Conservation (phyloP, 345 rosid species). For the Syzygium aromaticum region DNA sequence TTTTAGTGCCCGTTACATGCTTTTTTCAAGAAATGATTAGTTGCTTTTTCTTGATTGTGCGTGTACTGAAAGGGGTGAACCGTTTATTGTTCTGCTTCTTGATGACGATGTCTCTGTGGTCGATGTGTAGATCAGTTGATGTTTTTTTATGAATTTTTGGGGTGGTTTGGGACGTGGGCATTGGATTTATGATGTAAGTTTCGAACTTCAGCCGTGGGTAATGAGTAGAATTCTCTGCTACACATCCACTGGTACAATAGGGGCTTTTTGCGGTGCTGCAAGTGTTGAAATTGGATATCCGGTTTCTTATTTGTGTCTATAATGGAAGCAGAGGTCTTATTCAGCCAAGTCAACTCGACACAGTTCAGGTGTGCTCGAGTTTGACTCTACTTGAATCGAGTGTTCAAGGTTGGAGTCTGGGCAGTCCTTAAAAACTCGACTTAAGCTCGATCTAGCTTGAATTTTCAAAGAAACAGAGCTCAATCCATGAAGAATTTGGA, state of each 20-base stretch:
- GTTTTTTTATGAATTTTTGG: background rate
- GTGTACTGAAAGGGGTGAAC: background rate
- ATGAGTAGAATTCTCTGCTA: background rate
- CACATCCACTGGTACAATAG: background rate
- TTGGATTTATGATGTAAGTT: background rate
- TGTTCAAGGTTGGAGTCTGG: background rate
- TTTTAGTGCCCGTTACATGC: background rate
- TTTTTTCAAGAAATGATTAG: background rate
- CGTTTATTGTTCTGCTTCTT: background rate
- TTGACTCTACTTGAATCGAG: background rate
- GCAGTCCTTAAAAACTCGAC: background rate
- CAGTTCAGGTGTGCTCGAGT: background rate
- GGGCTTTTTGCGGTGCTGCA: background rate
- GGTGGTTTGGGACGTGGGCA: background rate
- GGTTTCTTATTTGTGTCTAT: background rate
- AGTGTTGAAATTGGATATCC: background rate
- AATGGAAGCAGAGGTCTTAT: background rate
- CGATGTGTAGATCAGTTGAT: background rate
- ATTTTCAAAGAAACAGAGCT: background rate
- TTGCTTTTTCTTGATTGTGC: background rate
- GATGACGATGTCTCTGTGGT: too few relatives aligned
- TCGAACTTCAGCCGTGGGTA: background rate
- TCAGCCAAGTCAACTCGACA: background rate
- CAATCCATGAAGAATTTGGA: background rate
- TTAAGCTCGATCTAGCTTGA: background rate